Conservation (phyloP, 2,329 filamentous ascomycete species). For the Mariannaea sp. region DNA sequence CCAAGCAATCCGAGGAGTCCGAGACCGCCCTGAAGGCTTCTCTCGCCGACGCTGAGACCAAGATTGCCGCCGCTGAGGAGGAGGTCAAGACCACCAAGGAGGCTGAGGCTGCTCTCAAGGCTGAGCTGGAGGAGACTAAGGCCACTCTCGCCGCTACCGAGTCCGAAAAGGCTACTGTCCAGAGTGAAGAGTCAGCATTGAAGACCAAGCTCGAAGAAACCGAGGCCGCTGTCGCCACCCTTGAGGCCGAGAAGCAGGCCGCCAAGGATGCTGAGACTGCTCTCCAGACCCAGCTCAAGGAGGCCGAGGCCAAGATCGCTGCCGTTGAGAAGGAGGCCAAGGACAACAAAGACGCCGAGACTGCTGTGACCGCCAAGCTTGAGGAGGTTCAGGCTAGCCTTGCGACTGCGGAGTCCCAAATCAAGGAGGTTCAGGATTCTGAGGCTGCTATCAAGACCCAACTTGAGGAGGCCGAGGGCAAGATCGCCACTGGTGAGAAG, state of each 20-base stretch:
- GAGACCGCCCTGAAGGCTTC: constrained; percentile 28
- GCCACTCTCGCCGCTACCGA: constrained; percentile 25
- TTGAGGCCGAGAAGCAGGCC: constrained; percentile 21
- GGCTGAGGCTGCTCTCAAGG: constrained; percentile 18
- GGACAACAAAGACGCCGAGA: constrained; percentile 13
- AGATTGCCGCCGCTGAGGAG: constrained; percentile 10
- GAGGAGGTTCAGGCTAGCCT: constrained; percentile 14
- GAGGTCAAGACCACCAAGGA: constrained; percentile 16
- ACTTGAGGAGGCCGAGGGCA: constrained; percentile 20
- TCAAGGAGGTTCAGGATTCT: constrained; percentile 17
- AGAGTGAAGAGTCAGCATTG: constrained; percentile 28
- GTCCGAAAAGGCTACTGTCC: constrained; percentile 17
- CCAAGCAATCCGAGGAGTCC: constrained; percentile 24
- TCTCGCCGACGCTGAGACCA: constrained; percentile 19
- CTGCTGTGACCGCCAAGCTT: constrained; percentile 18
- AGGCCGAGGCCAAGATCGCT: constrained; percentile 13
- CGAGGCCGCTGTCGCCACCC: constrained; percentile 19
- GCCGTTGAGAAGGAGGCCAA: constrained; percentile 13
- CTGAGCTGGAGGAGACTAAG: constrained; percentile 18
- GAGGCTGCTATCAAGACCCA: constrained; percentile 21
- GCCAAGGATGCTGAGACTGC: constrained; percentile 27
- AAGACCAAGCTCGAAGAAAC: constrained; percentile 30
- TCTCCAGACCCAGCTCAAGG: constrained; percentile 28
- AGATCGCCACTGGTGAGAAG: constrained; percentile 15
- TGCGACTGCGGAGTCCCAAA: constrained; percentile 15